Conservation (phyloP, 148 eudicot species). For the Amaranthus hypochondriacus region DNA sequence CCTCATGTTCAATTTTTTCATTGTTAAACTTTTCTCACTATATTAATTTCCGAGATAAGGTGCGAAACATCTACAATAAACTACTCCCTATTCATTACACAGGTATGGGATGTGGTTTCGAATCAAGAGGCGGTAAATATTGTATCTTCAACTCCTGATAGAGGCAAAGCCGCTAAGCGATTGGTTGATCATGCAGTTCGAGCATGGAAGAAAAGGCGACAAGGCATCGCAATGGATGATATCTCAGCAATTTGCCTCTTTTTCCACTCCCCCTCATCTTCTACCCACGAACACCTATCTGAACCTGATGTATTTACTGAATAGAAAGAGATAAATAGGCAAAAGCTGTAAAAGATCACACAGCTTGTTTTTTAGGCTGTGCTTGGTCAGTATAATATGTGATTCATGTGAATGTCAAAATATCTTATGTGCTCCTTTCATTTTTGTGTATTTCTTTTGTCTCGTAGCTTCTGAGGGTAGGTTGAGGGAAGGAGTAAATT, state of each 20-base stretch:
- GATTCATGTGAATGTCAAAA: slow-evolving; percentile 11
- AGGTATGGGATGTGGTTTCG: slow-evolving; percentile 96
- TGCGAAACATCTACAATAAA: background rate
- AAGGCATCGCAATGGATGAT: slow-evolving; percentile 68
- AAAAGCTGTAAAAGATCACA: slow-evolving; percentile 12
- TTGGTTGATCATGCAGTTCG: slow-evolving; percentile 53
- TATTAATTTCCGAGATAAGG: no score
- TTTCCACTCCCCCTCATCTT: slow-evolving; percentile 40
- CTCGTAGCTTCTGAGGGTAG: no score
- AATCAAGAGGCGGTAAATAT: slow-evolving; percentile 80
- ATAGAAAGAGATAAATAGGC: slow-evolving; percentile 3
- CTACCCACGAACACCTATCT: slow-evolving; percentile 20
- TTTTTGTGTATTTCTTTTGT: background rate
- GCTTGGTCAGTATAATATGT: slow-evolving; percentile 29
- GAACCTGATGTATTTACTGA: slow-evolving; percentile 30
- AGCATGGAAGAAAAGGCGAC: slow-evolving; percentile 70
- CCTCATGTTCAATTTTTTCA: no score
- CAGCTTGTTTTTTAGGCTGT: slow-evolving; percentile 10
- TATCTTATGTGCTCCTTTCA: background rate
- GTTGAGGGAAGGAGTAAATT: no score
- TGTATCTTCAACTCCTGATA: slow-evolving; percentile 46
- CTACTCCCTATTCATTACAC: background rate
- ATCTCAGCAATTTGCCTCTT: slow-evolving; percentile 79
- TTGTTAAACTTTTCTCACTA: no score
- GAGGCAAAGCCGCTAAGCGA: slow-evolving; percentile 53